Base-by-base conservation (phyloP, 169 alveolate genomes). In the Sarcocystis neurona region DNA sequence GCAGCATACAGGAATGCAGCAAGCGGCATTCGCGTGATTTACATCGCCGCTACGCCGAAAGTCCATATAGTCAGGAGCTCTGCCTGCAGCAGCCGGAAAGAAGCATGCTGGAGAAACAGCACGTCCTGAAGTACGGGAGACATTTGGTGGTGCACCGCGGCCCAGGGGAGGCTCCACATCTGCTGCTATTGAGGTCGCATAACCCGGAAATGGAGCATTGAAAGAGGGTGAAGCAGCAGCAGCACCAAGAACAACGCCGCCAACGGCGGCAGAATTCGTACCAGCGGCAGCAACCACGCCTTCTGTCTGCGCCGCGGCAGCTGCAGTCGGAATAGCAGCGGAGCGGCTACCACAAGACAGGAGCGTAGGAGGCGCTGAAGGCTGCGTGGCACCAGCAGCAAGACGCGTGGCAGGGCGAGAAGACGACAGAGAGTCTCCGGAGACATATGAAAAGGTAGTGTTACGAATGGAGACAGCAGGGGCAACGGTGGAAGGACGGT, bases 151-250 rank as follows among this genome's bases (percentile, higher is more conserved):
- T 53, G 39, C 56, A 70, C 23, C 70, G 87, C 18, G 53, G 75
- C 68, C 87, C 47, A 39, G 47, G 87, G 87, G 44, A 34, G n/a
- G 87, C 47, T 39, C 87, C 47, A 53, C 63, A 53, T 34, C 87
- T 50, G 87, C 87, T 50, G 27, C 30, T 47, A 2, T 79, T 70
- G 87, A 46, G 43, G 30, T 44, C 48, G 4, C 53, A 70, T 44
- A 44, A 70, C 37, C 79, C 10, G 50, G 30, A 48, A 48, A 44
- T 34, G 79, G 53, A 53, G 87, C 87, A 79, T 46, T 74, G 34
- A 46, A 60, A 44, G 68, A 60, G 20, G 85, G 68, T 3, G 39
- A 60, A 77, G 46, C 85, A 41, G 44, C 85, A 44, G 68, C 85
- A 23, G 30, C 66, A 10, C 56, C 85, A 77, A 66, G 68, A 77